Evolutionary conservation across 345 rosid genomes (phyloP).

Genomic region (Barbarea vulgaris): DNA sequence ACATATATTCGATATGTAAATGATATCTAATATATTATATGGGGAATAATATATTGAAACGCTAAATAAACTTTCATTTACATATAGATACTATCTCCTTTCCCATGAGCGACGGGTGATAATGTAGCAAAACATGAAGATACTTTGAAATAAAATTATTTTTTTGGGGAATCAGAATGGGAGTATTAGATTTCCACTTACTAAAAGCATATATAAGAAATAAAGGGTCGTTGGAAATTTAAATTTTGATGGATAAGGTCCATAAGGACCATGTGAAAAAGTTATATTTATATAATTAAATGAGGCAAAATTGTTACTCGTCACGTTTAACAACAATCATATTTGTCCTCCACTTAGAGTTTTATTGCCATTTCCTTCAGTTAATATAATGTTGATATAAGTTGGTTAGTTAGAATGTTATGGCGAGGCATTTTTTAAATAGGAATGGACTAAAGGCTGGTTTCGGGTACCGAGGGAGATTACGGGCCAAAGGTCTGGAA

Average conservation of each 20-base stretch:
- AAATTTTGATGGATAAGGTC: slow-evolving; percentile 2
- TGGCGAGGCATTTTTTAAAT: too few relatives aligned
- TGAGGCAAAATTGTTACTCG: neutral
- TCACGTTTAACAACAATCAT: slow-evolving; percentile 11
- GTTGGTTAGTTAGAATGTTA: neutral
- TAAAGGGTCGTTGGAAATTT: neutral
- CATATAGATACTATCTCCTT: neutral
- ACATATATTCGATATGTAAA: slow-evolving; percentile 16
- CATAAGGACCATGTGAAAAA: neutral
- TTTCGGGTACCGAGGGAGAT: too few relatives aligned
- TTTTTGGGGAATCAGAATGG: slow-evolving; percentile 3
- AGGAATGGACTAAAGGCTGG: too few relatives aligned
- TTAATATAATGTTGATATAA: neutral
- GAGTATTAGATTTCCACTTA: slow-evolving; percentile 31
- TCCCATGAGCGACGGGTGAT: slow-evolving; percentile 1
- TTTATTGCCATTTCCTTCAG: neutral
- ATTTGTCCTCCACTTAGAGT: neutral
- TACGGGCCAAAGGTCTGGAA: too few relatives aligned
- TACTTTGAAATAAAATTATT: neutral
- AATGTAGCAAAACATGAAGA: neutral
- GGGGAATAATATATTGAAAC: slow-evolving; percentile 10
- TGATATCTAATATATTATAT: neutral
- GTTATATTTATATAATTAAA: neutral
- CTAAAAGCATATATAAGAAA: neutral
- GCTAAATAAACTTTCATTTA: neutral